These are phyloP conservation scores for Rosa rugosa DNA, from an alignment of 306 rosid species.

Conservation along the genomic window DNA sequence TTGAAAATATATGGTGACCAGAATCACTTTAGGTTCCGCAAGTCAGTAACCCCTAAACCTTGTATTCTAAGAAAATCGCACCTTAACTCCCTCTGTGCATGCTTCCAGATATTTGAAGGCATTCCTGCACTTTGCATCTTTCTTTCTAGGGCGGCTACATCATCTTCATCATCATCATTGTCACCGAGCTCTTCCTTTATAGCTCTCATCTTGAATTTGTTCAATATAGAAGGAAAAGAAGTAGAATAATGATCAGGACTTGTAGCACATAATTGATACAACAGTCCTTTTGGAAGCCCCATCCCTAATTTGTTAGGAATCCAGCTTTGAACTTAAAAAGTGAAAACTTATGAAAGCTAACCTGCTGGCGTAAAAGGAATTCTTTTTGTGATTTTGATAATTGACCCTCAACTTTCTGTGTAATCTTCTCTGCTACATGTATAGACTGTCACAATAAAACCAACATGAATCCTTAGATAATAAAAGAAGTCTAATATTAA, in stretches of 20 bases:
- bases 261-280: neutral
- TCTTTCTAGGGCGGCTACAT: conserved; percentile 82
- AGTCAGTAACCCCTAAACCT: neutral
- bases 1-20: neutral
- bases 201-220: conserved; percentile 82
- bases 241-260: conserved; percentile 5
- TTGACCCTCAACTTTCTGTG: conserved; percentile 98
- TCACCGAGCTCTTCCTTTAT: conserved; percentile 99
- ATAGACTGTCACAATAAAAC: conserved; percentile 69
- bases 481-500: conserved; percentile 14
- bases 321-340: neutral
- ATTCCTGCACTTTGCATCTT: conserved; percentile 97
- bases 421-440: conserved; percentile 98
- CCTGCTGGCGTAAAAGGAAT: conserved; percentile 98
- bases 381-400: conserved; percentile 96
- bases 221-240: conserved; percentile 26
- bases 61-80: conserved; percentile 28
- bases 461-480: conserved; percentile 27
- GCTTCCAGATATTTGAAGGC: conserved; percentile 97
- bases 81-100: conserved; percentile 89
- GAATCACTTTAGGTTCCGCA: neutral
- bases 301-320: neutral
- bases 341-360: conserved; percentile 13
- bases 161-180: conserved; percentile 95
- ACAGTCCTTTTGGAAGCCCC: neutral